phyloP scores from a whole-genome alignment of 2,329 filamentous ascomycete genomes.

The Pseudocercospora fuligena region DNA sequence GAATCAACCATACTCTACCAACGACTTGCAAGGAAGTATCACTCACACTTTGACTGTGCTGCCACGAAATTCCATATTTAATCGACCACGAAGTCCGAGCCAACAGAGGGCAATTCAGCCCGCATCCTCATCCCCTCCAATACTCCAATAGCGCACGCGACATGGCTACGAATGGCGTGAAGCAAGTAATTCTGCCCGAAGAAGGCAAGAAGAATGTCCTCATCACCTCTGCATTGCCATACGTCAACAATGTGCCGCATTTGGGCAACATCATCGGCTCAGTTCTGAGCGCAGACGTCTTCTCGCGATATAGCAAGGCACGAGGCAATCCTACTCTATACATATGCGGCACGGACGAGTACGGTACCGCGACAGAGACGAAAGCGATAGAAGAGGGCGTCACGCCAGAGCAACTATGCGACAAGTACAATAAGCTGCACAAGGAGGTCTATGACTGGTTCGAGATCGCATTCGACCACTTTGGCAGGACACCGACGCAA shows the following conservation, averaged over 20 bases:
- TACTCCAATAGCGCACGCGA: conserved; percentile 6
- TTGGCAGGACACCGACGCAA: conserved; percentile 86
- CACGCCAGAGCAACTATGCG: conserved; percentile 81
- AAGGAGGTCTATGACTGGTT: conserved; percentile 96
- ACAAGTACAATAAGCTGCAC: conserved; percentile 90
- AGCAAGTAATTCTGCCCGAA: conserved; percentile 49
- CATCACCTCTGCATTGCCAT: conserved; percentile 89
- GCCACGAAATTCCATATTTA: too few species aligned
- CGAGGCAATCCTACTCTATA: conserved; percentile 80
- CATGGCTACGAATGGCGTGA: conserved; percentile 19
- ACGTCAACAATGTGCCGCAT: conserved; percentile 77
- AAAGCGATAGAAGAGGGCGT: conserved; percentile 89
- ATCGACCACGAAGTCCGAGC: background rate
- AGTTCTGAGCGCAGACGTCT: conserved; percentile 88
- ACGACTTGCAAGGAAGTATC: background rate
- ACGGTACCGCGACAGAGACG: conserved; percentile 93
- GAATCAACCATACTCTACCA: background rate
- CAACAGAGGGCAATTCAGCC: background rate
- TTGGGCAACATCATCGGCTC: conserved; percentile 87
- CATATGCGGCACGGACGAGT: conserved; percentile 90
- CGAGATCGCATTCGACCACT: conserved; percentile 91
- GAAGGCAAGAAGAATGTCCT: conserved; percentile 79
- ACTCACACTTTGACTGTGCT: too few species aligned
- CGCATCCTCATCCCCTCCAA: too few species aligned
- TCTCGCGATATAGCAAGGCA: conserved; percentile 72